Base-by-base conservation (phyloP, 192 early-diverging fungal species). In the Entophlyctis luteolus region DNA sequence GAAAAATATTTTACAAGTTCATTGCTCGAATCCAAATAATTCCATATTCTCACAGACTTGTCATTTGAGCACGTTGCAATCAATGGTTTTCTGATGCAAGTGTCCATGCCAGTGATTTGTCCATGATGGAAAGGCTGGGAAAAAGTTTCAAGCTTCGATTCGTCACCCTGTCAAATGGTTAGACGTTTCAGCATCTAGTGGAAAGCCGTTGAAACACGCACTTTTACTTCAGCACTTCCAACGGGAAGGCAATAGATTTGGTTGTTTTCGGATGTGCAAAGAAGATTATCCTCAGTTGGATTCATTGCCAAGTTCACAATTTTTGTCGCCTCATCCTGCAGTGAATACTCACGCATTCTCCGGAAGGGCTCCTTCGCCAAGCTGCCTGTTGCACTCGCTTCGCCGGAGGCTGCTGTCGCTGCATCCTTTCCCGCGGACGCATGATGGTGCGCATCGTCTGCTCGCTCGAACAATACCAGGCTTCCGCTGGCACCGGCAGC, bases 1-100 rank as follows among this genome's bases (percentile, higher is more conserved):
- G 81, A 72, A 68, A 87, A 87, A 49, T 77, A 77, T 57, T 86
- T 86, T 35, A 83, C 81, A 18, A 87, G 70, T 58, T 87, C 85
- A 25, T 63, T 77, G 36, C 76, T 78, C 25, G 62, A 67, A 18
- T 87, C 84, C 18, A 82, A 29, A 46, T 87, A 87, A 71, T 87
- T 87, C 84, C 84, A 87, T 10, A 87, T 76, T 2, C 85, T 71
- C n/a, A 87, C 79, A 32, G 83, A 81, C 29, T 76, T 68, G 68
- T 87, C 85, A 34, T 72, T 50, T 0, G 74, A 77, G 62, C 81
- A 86, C 18, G 84, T 86, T 10, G 75, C 85, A 33, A 87, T 57
- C 35, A 87, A 70, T 10, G 85, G 85, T 46, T 84, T 84, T 33
- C 82, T 49, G 42, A 84, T 75, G 48, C 82, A 84, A 18, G 76